Percentiles rank a stretch among this genome's conserved stretches.
These are phyloP conservation scores for Diaporthe ampelina DNA, from an alignment of 2,329 filamentous ascomycete genomes.

Conservation along the genomic window DNA sequence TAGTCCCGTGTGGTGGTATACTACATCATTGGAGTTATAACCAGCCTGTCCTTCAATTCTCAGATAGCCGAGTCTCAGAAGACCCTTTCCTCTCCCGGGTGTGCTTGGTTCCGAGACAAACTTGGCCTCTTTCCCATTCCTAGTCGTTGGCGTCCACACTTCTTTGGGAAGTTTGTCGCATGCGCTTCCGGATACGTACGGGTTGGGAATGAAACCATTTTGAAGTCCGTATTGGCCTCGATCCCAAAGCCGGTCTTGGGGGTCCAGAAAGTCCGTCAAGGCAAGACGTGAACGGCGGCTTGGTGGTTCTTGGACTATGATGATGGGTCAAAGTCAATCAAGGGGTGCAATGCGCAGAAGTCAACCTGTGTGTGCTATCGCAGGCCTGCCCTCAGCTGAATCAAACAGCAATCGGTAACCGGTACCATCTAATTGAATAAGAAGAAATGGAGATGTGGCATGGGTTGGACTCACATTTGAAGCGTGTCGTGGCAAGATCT, in stretches of 20 bases:
- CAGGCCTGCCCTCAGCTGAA: not conserved
- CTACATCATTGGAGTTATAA: too few relatives aligned
- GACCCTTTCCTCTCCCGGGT: not conserved
- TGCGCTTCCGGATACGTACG: too few relatives aligned
- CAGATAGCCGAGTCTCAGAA: not conserved
- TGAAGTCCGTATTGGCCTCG: not conserved
- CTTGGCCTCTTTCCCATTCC: not conserved
- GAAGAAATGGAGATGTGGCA: not conserved
- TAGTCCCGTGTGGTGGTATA: conserved; percentile 12
- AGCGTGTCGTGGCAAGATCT: not conserved
- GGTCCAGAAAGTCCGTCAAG: conserved; percentile 3
- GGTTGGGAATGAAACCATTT: too few relatives aligned
- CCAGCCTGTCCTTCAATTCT: too few relatives aligned
- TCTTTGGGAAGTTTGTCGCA: not conserved
- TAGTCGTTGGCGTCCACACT: not conserved
- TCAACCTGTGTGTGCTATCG: not conserved
- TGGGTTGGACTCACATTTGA: not conserved
- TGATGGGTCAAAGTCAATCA: not conserved
- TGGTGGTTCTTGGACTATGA: not conserved
- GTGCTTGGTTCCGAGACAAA: not conserved
- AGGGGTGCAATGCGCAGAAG: not conserved
- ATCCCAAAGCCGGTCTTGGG: not conserved
- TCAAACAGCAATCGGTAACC: not conserved
- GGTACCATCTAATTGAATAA: not conserved
- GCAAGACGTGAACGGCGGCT: not conserved